Base-by-base conservation (phyloP, 2,329 filamentous ascomycete genomes). In the Purpureocillium lavendulum region DNA sequence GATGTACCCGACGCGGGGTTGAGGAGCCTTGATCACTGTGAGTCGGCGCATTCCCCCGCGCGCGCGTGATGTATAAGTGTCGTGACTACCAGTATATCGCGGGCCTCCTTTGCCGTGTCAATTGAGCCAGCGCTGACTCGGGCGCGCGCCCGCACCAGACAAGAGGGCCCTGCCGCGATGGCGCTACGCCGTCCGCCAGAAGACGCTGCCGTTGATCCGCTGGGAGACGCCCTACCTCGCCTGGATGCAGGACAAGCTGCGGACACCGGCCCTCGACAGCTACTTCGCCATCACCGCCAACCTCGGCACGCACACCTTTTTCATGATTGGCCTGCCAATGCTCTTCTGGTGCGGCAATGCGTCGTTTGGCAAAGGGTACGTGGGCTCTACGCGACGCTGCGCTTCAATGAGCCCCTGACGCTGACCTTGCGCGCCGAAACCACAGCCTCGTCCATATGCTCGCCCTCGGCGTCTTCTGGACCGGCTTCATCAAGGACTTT, bases 211-310 rank as follows among this genome's bases (percentile, higher is more conserved):
- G 45, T 72, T 97, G 42, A 80, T 97, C 40, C 82, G 92, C 59
- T 89, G 83, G 82, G 92, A 98, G 68, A 98, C 92, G 24, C 90
- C 89, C 1, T 92, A 94, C 62, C 80, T 98, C 14, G 90, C 90
- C 41, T 82, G 77, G 66, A 67, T 95, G 56, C 92, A 98, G 71
- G 75, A 82, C 49, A 79, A 71, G 58, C 64, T 90, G 58, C 84
- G 90, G 54, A 83, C 86, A 15, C 87, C 87, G 1, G 75, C 84
- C 8, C 80, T 97, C 54, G 92, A 98, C 64, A 87, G 87, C 46
- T 98, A 96, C 69, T 98, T 98, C 64, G 90, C 92, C 37, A 87
- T 94, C 49, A 94, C 89, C 1, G 92, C 92, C 47, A 98, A 97
- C 61, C 76, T 97, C 40, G 87, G 92, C 49, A 98, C 92, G 1